These are phyloP conservation scores for Lachnellula arida DNA, from an alignment of 2,329 filamentous ascomycete genomes.

Conservation along the genomic window DNA sequence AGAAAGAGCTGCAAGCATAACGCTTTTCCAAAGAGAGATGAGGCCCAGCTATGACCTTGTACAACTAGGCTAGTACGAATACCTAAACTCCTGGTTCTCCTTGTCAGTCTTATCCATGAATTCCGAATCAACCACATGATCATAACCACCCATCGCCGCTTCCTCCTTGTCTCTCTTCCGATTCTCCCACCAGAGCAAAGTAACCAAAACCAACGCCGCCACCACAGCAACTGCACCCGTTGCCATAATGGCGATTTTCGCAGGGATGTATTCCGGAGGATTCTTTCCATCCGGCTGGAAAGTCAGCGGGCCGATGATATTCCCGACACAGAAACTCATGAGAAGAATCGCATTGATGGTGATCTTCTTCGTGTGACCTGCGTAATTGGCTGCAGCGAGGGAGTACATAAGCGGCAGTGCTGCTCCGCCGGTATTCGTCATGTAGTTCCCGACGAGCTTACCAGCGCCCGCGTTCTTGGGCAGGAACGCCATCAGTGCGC, in stretches of 20 bases:
- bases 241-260: conserved; percentile 47
- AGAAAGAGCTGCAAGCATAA: too few relatives aligned
- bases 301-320: conserved; percentile 52
- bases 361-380: conserved; percentile 41
- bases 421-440: conserved; percentile 41
- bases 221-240: conserved; percentile 6
- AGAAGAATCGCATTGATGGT: background rate
- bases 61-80: conserved; percentile 2
- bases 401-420: conserved; percentile 39
- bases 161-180: conserved; percentile 6
- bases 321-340: conserved; percentile 45
- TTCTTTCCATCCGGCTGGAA: conserved; percentile 43
- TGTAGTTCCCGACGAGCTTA: conserved; percentile 41
- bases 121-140: conserved; percentile 4
- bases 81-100: conserved; percentile 15
- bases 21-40: too few relatives aligned
- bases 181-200: conserved; percentile 7
- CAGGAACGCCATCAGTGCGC: conserved; percentile 38
- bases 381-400: conserved; percentile 20
- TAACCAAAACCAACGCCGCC: conserved; percentile 2
- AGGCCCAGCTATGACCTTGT: too few relatives aligned
- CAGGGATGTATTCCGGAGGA: conserved; percentile 46
- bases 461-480: conserved; percentile 36
- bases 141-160: background rate
- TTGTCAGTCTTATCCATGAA: conserved; percentile 16